These are phyloP conservation scores for Kodamaea laetipori DNA, from an alignment of 805 yeast genomes.

Conservation along the genomic window DNA sequence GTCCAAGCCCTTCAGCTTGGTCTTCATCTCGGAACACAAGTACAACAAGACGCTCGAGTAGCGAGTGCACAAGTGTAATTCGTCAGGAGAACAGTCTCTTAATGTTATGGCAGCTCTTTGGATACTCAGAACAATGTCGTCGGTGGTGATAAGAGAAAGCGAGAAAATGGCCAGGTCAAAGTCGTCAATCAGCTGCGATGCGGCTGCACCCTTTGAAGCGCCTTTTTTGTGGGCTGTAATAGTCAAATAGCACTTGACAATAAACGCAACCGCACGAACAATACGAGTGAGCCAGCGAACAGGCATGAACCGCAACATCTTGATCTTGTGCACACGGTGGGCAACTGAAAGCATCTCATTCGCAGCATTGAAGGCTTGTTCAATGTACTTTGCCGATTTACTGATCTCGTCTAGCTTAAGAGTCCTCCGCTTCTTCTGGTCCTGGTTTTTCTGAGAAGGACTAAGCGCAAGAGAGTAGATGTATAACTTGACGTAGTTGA, in stretches of 20 bases:
- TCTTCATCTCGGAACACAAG: slow-evolving; percentile 72
- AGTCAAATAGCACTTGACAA: slow-evolving; percentile 80
- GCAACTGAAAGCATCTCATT: slow-evolving; percentile 74
- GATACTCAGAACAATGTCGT: slow-evolving; percentile 67
- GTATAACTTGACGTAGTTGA: slow-evolving; percentile 79
- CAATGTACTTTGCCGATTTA: slow-evolving; percentile 74
- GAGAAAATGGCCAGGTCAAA: slow-evolving; percentile 54
- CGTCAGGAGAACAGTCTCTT: slow-evolving; percentile 86
- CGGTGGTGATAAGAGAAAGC: slow-evolving; percentile 65
- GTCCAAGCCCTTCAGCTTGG: slow-evolving; percentile 34
- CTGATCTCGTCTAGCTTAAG: slow-evolving; percentile 70
- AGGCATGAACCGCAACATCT: slow-evolving; percentile 75
- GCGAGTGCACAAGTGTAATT: slow-evolving; percentile 77
- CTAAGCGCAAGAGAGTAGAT: slow-evolving; percentile 80
- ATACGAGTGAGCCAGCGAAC: slow-evolving; percentile 89
- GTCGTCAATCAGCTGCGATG: slow-evolving; percentile 26
- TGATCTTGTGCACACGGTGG: slow-evolving; percentile 64
- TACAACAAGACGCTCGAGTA: slow-evolving; percentile 78
- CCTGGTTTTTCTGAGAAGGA: slow-evolving; percentile 29
- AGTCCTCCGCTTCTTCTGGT: slow-evolving; percentile 19
- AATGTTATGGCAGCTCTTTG: slow-evolving; percentile 72
- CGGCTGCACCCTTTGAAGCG: slow-evolving; percentile 19
- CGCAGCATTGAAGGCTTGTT: slow-evolving; percentile 81
- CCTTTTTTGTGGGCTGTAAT: slow-evolving; percentile 49
- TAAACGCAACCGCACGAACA: slow-evolving; percentile 85